Conservation (phyloP, 2,329 filamentous ascomycete species). For the Pleoardoris graminearum region DNA sequence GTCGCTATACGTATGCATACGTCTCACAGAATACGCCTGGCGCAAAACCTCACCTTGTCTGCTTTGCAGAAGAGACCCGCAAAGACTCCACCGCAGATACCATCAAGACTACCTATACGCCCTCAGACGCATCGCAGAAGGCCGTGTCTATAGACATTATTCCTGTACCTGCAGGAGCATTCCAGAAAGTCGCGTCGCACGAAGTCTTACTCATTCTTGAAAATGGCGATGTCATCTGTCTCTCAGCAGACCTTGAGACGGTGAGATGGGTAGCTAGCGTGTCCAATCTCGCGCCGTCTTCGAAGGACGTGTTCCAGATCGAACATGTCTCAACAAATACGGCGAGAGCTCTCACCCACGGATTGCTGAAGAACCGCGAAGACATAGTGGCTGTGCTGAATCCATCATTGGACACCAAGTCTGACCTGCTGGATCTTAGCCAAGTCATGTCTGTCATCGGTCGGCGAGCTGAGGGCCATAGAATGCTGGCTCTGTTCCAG, state of each 20-base stretch:
- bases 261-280: conserved; percentile 40
- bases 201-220: conserved; percentile 62
- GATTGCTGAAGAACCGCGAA: conserved; percentile 50
- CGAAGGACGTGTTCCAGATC: conserved; percentile 25
- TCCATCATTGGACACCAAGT: conserved; percentile 26
- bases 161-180: conserved; percentile 26
- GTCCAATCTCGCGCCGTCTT: conserved; percentile 18
- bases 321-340: conserved; percentile 43
- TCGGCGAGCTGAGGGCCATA: conserved; percentile 20
- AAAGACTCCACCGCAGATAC: conserved; percentile 39
- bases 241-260: conserved; percentile 58
- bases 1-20: conserved; percentile 61
- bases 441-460: conserved; percentile 41
- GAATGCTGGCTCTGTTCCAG: conserved; percentile 32
- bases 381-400: conserved; percentile 49
- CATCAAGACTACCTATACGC: conserved; percentile 36
- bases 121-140: conserved; percentile 25
- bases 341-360: conserved; percentile 47
- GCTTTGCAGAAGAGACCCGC: conserved; percentile 56
- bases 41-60: conserved; percentile 56
- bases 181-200: conserved; percentile 28
- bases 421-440: conserved; percentile 40
- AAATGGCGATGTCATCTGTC: conserved; percentile 63
- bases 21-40: conserved; percentile 51
- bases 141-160: conserved; percentile 39